Conservation (phyloP, 73 alveolate species). For the Diophrys sp. region DNA sequence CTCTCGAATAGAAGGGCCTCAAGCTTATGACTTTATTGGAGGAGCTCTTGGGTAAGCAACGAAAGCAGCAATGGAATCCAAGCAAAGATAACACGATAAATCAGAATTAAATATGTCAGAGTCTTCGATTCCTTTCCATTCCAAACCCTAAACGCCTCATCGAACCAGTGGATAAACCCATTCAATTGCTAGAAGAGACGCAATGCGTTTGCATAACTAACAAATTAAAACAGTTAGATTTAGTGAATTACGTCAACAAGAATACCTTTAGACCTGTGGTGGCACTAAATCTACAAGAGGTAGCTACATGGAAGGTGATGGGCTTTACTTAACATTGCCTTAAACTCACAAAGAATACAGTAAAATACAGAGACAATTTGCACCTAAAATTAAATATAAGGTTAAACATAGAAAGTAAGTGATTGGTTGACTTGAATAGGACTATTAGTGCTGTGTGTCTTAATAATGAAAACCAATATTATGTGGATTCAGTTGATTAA, state of each 20-base stretch:
- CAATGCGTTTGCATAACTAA: neutral
- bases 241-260: neutral
- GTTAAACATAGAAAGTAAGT: neutral
- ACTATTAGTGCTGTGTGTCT: no score
- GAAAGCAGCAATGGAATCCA: neutral
- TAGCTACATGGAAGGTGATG: no score
- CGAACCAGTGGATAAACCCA: neutral
- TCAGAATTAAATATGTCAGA: neutral
- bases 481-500: neutral
- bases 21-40: neutral
- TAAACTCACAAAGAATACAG: neutral
- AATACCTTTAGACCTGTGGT: neutral
- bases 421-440: neutral
- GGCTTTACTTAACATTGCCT: no score
- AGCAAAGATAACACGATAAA: neutral
- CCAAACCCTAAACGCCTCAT: neutral
- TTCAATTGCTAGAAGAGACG: neutral
- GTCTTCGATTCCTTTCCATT: neutral
- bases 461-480: neutral
- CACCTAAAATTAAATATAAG: neutral
- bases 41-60: neutral
- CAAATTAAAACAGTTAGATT: neutral
- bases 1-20: neutral
- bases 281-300: neutral
- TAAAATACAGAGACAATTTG: neutral